Evolutionary conservation across 179 eudicot species (phyloP), one percentile per base, ranked within the genome.

Genomic region (Silene noctiflora): DNA sequence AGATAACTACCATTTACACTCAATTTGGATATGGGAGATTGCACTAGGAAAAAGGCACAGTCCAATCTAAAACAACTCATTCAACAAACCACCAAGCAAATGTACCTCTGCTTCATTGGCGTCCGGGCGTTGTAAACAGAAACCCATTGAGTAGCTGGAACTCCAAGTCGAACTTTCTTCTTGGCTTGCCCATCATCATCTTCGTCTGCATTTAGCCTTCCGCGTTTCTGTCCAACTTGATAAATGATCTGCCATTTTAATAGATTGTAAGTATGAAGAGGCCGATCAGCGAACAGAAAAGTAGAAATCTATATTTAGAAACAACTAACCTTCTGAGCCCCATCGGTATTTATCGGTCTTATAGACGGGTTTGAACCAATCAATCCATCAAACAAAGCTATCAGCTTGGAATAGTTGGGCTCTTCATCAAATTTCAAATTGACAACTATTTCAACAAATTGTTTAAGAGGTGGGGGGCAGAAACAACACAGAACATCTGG

Each of bases 341-440:
- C 97, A 77, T 92, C 95, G 14, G 91, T 92, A 79, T 90, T 92
- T 73, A 92, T 84, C n/a, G 97, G 95, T 82, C 95, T 87, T 75
- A 88, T 79, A 55, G 93, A 84, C 70, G 97, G 93, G 85, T 89
- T 89, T 69, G 90, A 84, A 48, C 96, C 96, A 77, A 92, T 76
- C 81, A 92, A 79, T 19, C 88, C 88, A 79, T 90, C 91, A 83
- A 92, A 92, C 22, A 92, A 73, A 70, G 96, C 91, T 66, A 92
- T 88, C 75, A 92, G 69, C 84, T 89, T 92, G 69, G 97, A 86
- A 81, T 92, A 92, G 80, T 88, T 90, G 72, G 97, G 97, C 83
- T 92, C 96, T 80, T 92, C 96, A 72, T 92, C 97, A 80, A 92
- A 92, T 85, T 92, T 92, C 96, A 92, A 84, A 82, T 92, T 92